Evolutionary conservation across 345 rosid genomes (phyloP), one percentile per base, ranked within the genome.

Genomic region (Chamaenerion angustifolium): DNA sequence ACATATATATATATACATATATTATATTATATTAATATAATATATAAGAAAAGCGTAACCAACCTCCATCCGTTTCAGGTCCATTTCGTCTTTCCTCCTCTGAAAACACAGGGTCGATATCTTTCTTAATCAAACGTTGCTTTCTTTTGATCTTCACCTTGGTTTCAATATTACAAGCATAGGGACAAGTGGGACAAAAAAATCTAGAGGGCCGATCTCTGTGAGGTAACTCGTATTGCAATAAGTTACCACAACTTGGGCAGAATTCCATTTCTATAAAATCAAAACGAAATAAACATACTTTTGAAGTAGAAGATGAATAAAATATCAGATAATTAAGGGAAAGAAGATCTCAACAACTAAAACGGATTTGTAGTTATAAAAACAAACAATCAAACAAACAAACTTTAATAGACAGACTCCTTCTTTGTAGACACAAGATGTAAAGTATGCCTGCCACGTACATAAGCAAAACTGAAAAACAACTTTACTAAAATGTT

Each of bases 181-280:
- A 79, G 1, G 86, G 82, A 51, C 82, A 79, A 0, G 80, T 64
- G 8, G 72, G 71, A 66, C 82, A 79, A 45, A 62, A 70, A 56
- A 76, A 74, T 60, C 86, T 69, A 19, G 82, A 27, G 0, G 68
- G 53, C 10, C 58, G 57, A 19, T 66, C 70, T 68, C 59, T 51
- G 42, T 61, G 19, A 10, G 82, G 74, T 67, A 57, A 41, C 74
- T 73, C 86, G 42, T 67, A 79, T 44, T 57, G 73, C 67, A 79
- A 65, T 63, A 79, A 57, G 52, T 58, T 54, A 5, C 72, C 80
- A 49, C 82, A 80, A 12, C 72, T 65, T 0, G 82, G 86, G 65
- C 86, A 80, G 59, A 80, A 73, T 55, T 80, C 86, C 86, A 76
- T 80, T 42, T n/a, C n/a, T n/a, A n/a, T n/a, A n/a, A n/a, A n/a